Percentiles rank a stretch among this genome's conserved stretches.
These are phyloP conservation scores for Schizosaccharomyces lindneri DNA, from an alignment of 805 yeast genomes.

Conservation along the genomic window DNA sequence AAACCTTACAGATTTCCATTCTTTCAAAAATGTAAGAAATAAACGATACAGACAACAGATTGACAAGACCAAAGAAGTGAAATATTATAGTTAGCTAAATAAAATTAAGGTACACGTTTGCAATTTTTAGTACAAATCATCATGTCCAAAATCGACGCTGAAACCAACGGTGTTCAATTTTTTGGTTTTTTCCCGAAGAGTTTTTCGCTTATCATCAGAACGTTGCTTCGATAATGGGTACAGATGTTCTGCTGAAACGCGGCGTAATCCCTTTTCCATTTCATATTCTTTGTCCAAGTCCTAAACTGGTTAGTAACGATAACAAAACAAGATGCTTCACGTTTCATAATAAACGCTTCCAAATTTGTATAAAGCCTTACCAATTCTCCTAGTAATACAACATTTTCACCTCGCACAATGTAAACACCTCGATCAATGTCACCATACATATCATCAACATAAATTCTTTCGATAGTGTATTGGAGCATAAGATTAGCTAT, in stretches of 20 bases:
- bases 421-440: conserved; percentile 60
- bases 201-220: not conserved
- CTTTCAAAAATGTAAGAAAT: no score
- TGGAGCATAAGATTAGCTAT: conserved; percentile 69
- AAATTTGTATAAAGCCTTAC: conserved; percentile 13
- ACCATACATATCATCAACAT: conserved; percentile 33
- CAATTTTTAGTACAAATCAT: not conserved
- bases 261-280: not conserved
- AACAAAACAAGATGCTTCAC: not conserved
- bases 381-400: conserved; percentile 78
- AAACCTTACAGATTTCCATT: no score
- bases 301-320: not conserved
- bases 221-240: not conserved
- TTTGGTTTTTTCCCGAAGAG: not conserved
- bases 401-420: conserved; percentile 87
- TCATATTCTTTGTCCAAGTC: not conserved
- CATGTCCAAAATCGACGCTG: not conserved
- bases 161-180: not conserved
- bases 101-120: not conserved
- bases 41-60: no score
- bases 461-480: conserved; percentile 65
- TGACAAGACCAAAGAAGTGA: no score
- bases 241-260: not conserved
- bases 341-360: not conserved
- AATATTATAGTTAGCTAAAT: no score